Base-by-base conservation (phyloP, 768 basidiomycete species). In the Gloeopeniophorella convolvens region DNA sequence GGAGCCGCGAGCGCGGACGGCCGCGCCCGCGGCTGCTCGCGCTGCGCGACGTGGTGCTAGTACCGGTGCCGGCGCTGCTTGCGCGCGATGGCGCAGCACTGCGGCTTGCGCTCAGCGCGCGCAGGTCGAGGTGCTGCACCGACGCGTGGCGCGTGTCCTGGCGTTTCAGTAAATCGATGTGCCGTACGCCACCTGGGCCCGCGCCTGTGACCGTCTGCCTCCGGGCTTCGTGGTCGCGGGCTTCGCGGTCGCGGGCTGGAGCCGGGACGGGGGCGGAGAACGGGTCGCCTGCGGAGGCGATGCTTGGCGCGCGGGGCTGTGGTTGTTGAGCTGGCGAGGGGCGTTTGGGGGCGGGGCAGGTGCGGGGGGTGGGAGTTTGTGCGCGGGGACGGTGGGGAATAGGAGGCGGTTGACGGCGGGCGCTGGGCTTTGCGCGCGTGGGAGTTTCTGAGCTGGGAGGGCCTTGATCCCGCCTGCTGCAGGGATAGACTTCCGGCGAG, bases 61-160 rank as follows among this genome's bases (percentile, higher is more conserved):
- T n/a, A n/a, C n/a, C n/a, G n/a, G n/a, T 42, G 3, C 33, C 30
- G 26, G 42, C 37, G 11, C 44, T 31, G 28, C 37, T 49, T 5
- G 28, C 37, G 3, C 45, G 48, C 16, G 43, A 42, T 5, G 33
- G 41, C 23, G 21, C 40, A 11, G 20, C 21, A 31, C 51, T 36
- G 35, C 34, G 46, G 21, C 39, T 20, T 4, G 40, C 41, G 21
- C 36, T 45, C 42, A 52, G 32, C 20, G 24, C 34, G 8, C 51
- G 51, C 21, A 52, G 42, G 34, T 52, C 42, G 27, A 52, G 30
- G 33, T 47, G 51, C 4, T 52, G 51, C 28, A 52, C 51, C n/a
- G 45, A 48, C 28, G 40, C 42, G 20, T 42, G 8, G 36, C 30
- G 20, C 23, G 12, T 24, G 20, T n/a, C n/a, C n/a, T n/a, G n/a